Evolutionary conservation across 192 early-diverging fungal species (phyloP).

Genomic region (Coemansia sp.): DNA sequence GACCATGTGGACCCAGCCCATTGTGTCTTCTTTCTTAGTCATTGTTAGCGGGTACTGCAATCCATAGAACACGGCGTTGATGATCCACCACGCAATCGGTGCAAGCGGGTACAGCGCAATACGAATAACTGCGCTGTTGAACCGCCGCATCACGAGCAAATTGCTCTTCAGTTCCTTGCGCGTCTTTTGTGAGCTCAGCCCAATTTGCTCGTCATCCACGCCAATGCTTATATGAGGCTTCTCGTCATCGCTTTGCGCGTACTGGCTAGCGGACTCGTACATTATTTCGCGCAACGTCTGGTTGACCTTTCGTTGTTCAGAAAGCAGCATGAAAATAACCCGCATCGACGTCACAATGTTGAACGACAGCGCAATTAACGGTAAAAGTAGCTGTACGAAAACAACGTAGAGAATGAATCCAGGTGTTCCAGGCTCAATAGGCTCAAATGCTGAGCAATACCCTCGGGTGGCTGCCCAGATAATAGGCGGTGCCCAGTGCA

Average conservation of each 20-base stretch:
- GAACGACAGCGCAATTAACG: not conserved
- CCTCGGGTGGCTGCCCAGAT: not conserved
- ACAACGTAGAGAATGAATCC: not conserved
- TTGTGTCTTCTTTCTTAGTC: not conserved
- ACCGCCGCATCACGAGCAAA: not conserved
- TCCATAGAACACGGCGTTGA: not conserved
- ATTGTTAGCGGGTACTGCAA: not conserved
- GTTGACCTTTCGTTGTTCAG: not conserved
- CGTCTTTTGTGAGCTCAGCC: not conserved
- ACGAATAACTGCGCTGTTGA: not conserved
- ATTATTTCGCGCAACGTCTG: not conserved
- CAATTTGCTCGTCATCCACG: not conserved
- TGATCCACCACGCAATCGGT: not conserved
- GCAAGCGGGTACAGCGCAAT: not conserved
- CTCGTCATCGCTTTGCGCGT: not conserved
- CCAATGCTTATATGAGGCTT: not conserved
- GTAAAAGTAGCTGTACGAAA: not conserved
- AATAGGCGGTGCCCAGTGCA: not conserved
- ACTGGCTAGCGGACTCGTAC: not conserved
- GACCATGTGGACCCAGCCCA: not conserved
- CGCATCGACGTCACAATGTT: not conserved
- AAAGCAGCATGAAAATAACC: not conserved
- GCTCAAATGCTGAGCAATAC: not conserved
- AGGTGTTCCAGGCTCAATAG: not conserved
- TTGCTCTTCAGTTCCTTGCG: not conserved